These are phyloP conservation scores for Acanthamoeba triangularis DNA, from an alignment of 208 protist species.

Conservation along the genomic window DNA sequence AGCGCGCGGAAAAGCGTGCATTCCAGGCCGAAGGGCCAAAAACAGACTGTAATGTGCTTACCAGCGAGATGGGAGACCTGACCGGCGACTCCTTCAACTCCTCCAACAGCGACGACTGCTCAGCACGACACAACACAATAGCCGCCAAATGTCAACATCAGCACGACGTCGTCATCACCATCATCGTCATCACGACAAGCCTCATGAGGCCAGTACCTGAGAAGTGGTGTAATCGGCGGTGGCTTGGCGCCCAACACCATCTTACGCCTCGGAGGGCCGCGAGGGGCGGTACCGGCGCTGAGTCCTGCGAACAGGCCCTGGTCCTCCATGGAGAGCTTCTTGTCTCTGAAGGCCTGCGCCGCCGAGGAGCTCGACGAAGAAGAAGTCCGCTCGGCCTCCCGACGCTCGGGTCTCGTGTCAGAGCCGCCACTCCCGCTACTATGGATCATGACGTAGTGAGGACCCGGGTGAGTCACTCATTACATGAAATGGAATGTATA, in stretches of 20 bases:
- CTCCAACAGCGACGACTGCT: not conserved
- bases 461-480: too few species aligned
- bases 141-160: too few species aligned
- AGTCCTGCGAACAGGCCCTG: not conserved
- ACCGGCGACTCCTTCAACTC: not conserved
- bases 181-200: too few species aligned
- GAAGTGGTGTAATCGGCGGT: not conserved
- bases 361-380: not conserved
- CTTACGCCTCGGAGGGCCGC: not conserved
- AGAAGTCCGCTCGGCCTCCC: not conserved
- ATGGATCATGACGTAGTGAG: fast-evolving
- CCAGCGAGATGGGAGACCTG: not conserved
- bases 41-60: not conserved
- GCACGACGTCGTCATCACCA: too few species aligned
- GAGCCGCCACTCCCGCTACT: not conserved
- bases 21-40: not conserved
- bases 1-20: too few species aligned
- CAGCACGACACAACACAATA: too few species aligned
- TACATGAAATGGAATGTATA: too few species aligned
- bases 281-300: not conserved
- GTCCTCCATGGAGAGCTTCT: constrained; percentile 9
- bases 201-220: not conserved
- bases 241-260: not conserved
- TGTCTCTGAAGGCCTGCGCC: not conserved
- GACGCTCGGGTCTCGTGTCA: not conserved